phyloP scores from a whole-genome alignment of 768 basidiomycete genomes.

The Phylloporus sp. region DNA sequence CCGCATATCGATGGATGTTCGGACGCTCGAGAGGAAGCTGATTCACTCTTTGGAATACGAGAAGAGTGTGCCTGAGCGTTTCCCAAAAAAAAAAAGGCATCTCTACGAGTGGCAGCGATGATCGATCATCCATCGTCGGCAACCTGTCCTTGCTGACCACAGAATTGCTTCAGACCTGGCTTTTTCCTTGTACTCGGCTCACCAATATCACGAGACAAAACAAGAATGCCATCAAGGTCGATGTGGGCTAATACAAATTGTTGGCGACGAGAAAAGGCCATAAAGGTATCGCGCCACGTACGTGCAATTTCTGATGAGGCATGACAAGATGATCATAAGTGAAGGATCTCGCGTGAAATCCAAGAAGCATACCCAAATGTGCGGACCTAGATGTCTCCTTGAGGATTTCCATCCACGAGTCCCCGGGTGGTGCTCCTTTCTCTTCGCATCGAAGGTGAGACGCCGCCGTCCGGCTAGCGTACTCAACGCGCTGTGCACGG shows the following conservation, averaged over 20 bases:
- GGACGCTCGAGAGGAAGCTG: not conserved
- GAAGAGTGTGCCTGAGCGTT: slow-evolving; percentile 16
- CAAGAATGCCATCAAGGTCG: slow-evolving; percentile 2
- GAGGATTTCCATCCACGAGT: not conserved
- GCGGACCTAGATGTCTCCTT: not conserved
- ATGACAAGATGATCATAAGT: not conserved
- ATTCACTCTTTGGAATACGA: slow-evolving; percentile 35
- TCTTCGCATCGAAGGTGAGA: not conserved
- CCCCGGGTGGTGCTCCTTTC: no score
- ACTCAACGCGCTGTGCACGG: no score
- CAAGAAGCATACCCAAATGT: not conserved
- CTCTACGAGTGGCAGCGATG: slow-evolving; percentile 31
- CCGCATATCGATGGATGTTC: not conserved
- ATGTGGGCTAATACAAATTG: not conserved
- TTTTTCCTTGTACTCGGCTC: slow-evolving; percentile 9
- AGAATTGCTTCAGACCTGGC: slow-evolving; percentile 5
- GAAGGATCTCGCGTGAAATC: no score
- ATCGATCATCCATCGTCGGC: slow-evolving; percentile 10
- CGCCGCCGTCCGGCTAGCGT: no score
- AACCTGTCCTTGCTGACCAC: slow-evolving; percentile 13
- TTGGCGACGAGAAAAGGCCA: no score
- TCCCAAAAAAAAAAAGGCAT: slow-evolving; percentile 35
- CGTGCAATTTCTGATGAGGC: slow-evolving; percentile 4
- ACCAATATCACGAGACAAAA: slow-evolving; percentile 1
- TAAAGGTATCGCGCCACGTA: not conserved